Evolutionary conservation across 441 rosid genomes (phyloP).

Genomic region (Francoa sonchifolia): DNA sequence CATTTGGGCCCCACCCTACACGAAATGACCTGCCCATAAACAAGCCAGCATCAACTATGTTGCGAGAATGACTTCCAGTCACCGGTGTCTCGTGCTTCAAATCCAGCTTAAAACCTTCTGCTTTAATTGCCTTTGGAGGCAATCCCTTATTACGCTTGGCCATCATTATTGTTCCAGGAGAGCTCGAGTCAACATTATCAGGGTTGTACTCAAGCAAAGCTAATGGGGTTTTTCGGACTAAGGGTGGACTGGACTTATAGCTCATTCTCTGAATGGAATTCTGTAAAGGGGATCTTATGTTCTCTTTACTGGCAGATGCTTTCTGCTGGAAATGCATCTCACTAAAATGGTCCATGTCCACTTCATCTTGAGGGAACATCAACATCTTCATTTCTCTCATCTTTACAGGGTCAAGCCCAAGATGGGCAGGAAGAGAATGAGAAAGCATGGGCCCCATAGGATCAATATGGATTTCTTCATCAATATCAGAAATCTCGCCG

Average conservation of each 20-base stretch:
- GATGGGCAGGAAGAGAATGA: conserved; percentile 92
- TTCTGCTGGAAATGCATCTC: conserved; percentile 26
- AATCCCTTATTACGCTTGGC: conserved; percentile 60
- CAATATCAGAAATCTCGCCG: conserved; percentile 27
- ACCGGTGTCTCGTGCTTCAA: conserved; percentile 53
- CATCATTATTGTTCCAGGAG: conserved; percentile 57
- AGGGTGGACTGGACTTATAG: conserved; percentile 37
- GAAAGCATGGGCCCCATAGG: conserved; percentile 52
- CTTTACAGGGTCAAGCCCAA: conserved; percentile 76
- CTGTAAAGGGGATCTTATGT: conserved; percentile 28
- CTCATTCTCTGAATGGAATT: conserved; percentile 33
- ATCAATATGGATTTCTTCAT: conserved; percentile 33
- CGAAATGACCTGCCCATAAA: conserved; percentile 97
- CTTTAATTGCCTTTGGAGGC: conserved; percentile 34
- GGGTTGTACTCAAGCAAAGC: conserved; percentile 77
- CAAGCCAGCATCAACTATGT: conserved; percentile 85
- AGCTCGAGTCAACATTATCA: conserved; percentile 31
- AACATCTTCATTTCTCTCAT: conserved; percentile 82
- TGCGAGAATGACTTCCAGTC: conserved; percentile 53
- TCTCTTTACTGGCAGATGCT: conserved; percentile 31
- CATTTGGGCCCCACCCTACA: conserved; percentile 98
- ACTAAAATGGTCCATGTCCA: conserved; percentile 30
- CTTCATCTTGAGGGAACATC: conserved; percentile 57
- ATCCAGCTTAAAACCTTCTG: conserved; percentile 72
- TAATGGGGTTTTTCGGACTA: conserved; percentile 53